Evolutionary conservation across 768 basidiomycete genomes (phyloP).

Genomic region (Mycena galericulata): DNA sequence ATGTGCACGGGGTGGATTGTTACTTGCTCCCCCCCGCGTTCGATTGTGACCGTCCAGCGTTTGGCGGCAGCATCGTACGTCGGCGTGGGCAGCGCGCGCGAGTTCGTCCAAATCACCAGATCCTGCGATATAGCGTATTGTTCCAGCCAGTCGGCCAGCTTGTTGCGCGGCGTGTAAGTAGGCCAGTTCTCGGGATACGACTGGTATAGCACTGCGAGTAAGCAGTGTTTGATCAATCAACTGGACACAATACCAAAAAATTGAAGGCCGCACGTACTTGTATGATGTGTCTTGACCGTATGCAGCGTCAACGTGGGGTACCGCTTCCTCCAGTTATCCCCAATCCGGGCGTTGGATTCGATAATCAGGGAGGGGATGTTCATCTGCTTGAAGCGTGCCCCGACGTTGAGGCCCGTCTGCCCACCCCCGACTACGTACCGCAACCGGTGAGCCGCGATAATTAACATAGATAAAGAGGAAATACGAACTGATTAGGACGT

Average conservation of each 20-base stretch:
- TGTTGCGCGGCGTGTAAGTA: slow-evolving; percentile 53
- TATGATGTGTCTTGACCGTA: slow-evolving; percentile 44
- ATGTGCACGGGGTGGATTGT: slow-evolving; percentile 53
- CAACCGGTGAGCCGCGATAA: background rate
- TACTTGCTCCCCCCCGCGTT: slow-evolving; percentile 41
- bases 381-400: slow-evolving; percentile 55
- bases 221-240: too few species aligned
- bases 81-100: slow-evolving; percentile 45
- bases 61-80: slow-evolving; percentile 45
- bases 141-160: slow-evolving; percentile 59
- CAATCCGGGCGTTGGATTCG: slow-evolving; percentile 48
- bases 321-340: slow-evolving; percentile 57
- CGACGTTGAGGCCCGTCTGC: slow-evolving; percentile 55
- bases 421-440: slow-evolving; percentile 51
- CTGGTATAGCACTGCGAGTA: slow-evolving; percentile 54
- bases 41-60: slow-evolving; percentile 50
- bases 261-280: slow-evolving; percentile 43
- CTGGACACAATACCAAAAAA: too few species aligned
- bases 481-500: slow-evolving; percentile 38
- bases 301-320: slow-evolving; percentile 58
- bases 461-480: background rate
- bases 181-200: slow-evolving; percentile 56
- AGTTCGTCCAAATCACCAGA: slow-evolving; percentile 55
- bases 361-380: slow-evolving; percentile 52
- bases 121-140: slow-evolving; percentile 55